Conservation (phyloP, 176 grass and related monocot genomes). For the sorghum (Sorghum bicolor) region Sorghum_bicolor_NCBIv3 NC_012878.2:42802001-42802500, state of each 20-base stretch:
- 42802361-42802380: neutral
- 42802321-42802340: neutral
- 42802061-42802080: neutral
- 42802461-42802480: neutral
- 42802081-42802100: neutral
- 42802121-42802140: fast-evolving
- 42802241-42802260: neutral
- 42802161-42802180: neutral
- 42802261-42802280: neutral
- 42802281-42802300: neutral
- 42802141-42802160: neutral
- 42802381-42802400: neutral
- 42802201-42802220: neutral
- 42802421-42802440: neutral
- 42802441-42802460: neutral
- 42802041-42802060: neutral
- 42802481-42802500: neutral
- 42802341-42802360: neutral
- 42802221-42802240: neutral
- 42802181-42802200: neutral
- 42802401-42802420: neutral
- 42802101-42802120: neutral
- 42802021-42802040: too few relatives aligned
- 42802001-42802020: too few relatives aligned
- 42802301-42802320: neutral